A percentile compares a stretch with the other conserved stretches of the same genome.
phyloP scores from a whole-genome alignment of 2,329 filamentous ascomycete species.

The Helicocarpus griseus region DNA sequence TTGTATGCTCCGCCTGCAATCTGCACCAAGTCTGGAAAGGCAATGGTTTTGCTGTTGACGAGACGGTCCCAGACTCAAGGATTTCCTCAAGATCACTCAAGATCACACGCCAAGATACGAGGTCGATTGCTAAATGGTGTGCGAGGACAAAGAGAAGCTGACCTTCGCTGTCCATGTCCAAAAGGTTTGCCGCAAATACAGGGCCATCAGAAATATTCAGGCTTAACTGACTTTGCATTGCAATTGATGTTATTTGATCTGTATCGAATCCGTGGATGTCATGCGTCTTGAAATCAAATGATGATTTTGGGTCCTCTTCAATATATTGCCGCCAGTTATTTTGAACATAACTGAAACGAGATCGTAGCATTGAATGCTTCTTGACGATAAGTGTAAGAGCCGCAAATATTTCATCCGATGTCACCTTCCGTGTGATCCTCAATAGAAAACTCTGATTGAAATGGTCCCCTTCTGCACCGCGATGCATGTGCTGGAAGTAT shows the following conservation, averaged over 20 bases:
- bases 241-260: conserved; percentile 17
- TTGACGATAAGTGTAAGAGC: conserved; percentile 12
- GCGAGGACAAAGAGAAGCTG: conserved; percentile 23
- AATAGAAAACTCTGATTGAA: conserved; percentile 20
- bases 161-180: conserved; percentile 18
- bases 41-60: conserved; percentile 23
- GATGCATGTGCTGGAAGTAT: conserved; percentile 11
- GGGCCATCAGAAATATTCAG: conserved; percentile 23
- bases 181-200: conserved; percentile 21
- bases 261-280: conserved; percentile 9
- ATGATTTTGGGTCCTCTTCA: conserved; percentile 21
- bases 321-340: conserved; percentile 15
- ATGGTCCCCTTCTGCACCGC: conserved; percentile 9
- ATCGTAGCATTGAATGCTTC: conserved; percentile 17
- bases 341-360: conserved; percentile 18
- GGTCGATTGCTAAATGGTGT: conserved; percentile 25
- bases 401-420: conserved; percentile 3
- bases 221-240: conserved; percentile 23
- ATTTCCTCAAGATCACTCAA: conserved; percentile 13
- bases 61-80: conserved; percentile 23
- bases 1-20: conserved; percentile 21
- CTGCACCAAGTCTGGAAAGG: conserved; percentile 32
- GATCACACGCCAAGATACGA: conserved; percentile 15
- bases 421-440: conserved; percentile 4
- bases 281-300: conserved; percentile 24